A percentile compares a stretch with the other conserved stretches of the same genome.
Conservation (phyloP, 2,329 filamentous ascomycete genomes). For the Arthrobotrys iridis region DNA sequence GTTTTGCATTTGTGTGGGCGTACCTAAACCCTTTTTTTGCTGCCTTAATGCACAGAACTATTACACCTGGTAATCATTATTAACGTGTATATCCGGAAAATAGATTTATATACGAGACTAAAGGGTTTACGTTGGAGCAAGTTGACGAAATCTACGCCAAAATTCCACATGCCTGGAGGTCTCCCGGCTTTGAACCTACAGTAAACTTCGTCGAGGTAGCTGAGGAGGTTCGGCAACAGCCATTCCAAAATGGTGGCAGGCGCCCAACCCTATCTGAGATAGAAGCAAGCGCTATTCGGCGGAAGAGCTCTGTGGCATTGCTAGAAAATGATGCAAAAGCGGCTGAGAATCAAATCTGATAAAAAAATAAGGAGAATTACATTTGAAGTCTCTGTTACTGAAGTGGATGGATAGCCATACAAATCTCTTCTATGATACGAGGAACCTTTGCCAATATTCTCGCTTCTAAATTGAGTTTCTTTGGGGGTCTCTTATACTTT, state of each 20-base stretch:
- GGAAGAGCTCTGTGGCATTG: conserved; percentile 11
- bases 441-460: too few relatives aligned
- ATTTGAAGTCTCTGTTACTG: background rate
- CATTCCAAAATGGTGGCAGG: background rate
- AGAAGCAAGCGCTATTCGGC: conserved; percentile 1
- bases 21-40: conserved; percentile 9
- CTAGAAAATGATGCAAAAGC: conserved; percentile 1
- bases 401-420: too few relatives aligned
- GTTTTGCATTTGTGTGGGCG: conserved; percentile 74
- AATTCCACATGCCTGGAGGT: conserved; percentile 36
- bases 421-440: too few relatives aligned
- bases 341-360: background rate
- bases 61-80: background rate
- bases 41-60: background rate
- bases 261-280: conserved; percentile 34
- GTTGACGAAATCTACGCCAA: conserved; percentile 75
- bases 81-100: background rate
- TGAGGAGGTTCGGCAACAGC: conserved; percentile 25
- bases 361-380: background rate
- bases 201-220: conserved; percentile 36
- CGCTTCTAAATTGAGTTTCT: too few relatives aligned
- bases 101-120: conserved; percentile 81
- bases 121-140: conserved; percentile 82
- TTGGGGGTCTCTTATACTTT: too few relatives aligned
- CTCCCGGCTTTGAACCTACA: conserved; percentile 24